Percentiles rank a stretch among this genome's conserved stretches.
Conservation (phyloP, 306 rosid species). For the Prunus davidiana region DNA sequence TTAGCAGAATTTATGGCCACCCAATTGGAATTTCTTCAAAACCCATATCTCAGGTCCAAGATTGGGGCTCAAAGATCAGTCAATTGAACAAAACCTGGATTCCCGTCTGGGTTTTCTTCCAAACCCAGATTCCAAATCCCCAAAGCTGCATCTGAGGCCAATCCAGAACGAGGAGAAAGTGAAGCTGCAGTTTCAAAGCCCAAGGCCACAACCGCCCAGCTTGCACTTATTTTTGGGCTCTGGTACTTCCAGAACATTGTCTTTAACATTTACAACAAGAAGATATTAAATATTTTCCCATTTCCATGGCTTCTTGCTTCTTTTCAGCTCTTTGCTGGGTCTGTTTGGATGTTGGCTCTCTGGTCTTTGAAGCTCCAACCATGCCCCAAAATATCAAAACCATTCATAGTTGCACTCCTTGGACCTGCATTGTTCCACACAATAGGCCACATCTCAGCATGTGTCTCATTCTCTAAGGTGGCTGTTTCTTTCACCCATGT, state of each 20-base stretch:
- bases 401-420: slow-evolving; percentile 74
- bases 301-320: slow-evolving; percentile 97
- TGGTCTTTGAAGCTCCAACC: slow-evolving; percentile 86
- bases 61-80: slow-evolving; percentile 27
- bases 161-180: slow-evolving; percentile 27
- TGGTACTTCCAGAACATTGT: slow-evolving; percentile 92
- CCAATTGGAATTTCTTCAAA: slow-evolving; percentile 26
- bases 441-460: slow-evolving; percentile 91
- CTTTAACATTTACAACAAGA: slow-evolving; percentile 92
- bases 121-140: slow-evolving; percentile 38
- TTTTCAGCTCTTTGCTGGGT: slow-evolving; percentile 88
- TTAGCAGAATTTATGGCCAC: slow-evolving; percentile 9
- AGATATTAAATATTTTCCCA: slow-evolving; percentile 67
- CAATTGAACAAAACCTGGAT: slow-evolving; percentile 23
- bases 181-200: slow-evolving; percentile 28
- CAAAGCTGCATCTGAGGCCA: slow-evolving; percentile 45
- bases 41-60: slow-evolving; percentile 41
- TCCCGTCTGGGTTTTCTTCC: slow-evolving; percentile 33
- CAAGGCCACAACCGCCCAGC: slow-evolving; percentile 45
- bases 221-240: slow-evolving; percentile 70
- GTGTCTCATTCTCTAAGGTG: slow-evolving; percentile 91
- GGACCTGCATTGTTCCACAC: slow-evolving; percentile 98
- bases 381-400: slow-evolving; percentile 71
- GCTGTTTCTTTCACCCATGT: slow-evolving; percentile 98
- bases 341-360: slow-evolving; percentile 75